A percentile compares a stretch with the other conserved stretches of the same genome.
Conservation (phyloP, 164 flowering plant species). For the Akebia trifoliata region DNA sequence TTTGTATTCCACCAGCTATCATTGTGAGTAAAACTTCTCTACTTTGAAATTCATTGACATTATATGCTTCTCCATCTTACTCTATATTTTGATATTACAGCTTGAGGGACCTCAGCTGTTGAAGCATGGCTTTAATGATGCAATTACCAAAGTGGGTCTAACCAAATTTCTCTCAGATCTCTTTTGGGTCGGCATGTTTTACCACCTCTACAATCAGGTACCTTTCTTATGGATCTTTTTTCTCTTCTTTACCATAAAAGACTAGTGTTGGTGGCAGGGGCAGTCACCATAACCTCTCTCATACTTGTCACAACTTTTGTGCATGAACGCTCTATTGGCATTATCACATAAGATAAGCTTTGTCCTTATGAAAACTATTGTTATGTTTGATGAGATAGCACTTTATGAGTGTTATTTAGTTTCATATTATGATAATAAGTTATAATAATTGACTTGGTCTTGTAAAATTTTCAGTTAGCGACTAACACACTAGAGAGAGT, state of each 20-base stretch:
- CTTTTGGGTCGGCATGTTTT: constrained; percentile 98
- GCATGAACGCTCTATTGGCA: too few relatives aligned
- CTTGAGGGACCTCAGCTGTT: constrained; percentile 82
- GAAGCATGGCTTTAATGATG: constrained; percentile 71
- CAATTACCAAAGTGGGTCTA: constrained; percentile 88
- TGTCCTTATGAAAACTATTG: too few relatives aligned
- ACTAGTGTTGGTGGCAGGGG: not conserved
- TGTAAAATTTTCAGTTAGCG: constrained; percentile 58
- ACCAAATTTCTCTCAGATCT: constrained; percentile 82
- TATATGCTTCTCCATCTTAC: not conserved
- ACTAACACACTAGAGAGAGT: constrained; percentile 96
- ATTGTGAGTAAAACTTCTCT: constrained; percentile 46
- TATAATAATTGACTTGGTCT: not conserved
- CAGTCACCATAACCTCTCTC: too few relatives aligned
- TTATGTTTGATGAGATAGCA: too few relatives aligned
- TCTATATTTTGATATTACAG: constrained; percentile 29
- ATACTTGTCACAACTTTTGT: too few relatives aligned
- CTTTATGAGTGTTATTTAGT: not conserved
- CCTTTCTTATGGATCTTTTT: not conserved
- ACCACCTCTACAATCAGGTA: constrained; percentile 98
- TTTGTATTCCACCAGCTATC: constrained; percentile 90
- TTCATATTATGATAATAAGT: not conserved
- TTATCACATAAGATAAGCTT: too few relatives aligned
- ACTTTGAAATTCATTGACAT: not conserved
- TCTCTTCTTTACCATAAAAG: not conserved